Evolutionary conservation across 2,329 filamentous ascomycete species (phyloP), one percentile per base, ranked within the genome.

Genomic region (Lizonia empirigonia): DNA sequence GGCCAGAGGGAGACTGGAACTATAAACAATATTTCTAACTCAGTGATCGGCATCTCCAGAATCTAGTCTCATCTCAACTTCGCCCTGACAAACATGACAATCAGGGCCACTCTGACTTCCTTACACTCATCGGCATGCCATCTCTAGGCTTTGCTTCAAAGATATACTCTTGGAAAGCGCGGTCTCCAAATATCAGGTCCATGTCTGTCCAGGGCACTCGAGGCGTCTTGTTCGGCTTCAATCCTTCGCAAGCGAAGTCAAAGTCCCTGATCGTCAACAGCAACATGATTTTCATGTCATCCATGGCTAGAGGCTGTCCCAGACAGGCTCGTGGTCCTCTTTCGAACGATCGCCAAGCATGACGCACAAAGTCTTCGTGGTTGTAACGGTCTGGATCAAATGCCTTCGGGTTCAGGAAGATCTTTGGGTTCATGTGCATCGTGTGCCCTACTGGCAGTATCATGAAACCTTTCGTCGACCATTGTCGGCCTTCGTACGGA

Each of bases 311-410:
- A 55, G 81, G 78, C 63, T 84, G 80, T 1, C 82, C 82, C n/a
- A 85, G 77, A 59, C 83, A 86, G 42, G 79, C 80, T 10, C 83
- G 67, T 2, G 77, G 74, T 0, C 83, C 83, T 47, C 77, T 74
- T 57, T 81, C 80, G 63, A 86, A 86, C 0, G 80, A 74, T 7
- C 82, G 76, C 75, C 76, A 85, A 0, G 81, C 80, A 46, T 77
- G 76, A 40, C 78, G 76, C 37, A 16, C 71, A 63, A 59, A 75
- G 64, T 58, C 74, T 50, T 67, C 56, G 26, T 79, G 77, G 18
- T 71, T 44, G 23, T 68, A 76, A 1, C 69, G 68, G 26, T 76
- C 67, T 0, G 76, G 69, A 34, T 69, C 64, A 46, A 70, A 72
- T 5, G 48, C 44, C 49, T 24, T 56, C 54, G 39, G 47, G 41